Base-by-base conservation (phyloP, 108 stramenopile species). In the Cyclotella baltica region DNA sequence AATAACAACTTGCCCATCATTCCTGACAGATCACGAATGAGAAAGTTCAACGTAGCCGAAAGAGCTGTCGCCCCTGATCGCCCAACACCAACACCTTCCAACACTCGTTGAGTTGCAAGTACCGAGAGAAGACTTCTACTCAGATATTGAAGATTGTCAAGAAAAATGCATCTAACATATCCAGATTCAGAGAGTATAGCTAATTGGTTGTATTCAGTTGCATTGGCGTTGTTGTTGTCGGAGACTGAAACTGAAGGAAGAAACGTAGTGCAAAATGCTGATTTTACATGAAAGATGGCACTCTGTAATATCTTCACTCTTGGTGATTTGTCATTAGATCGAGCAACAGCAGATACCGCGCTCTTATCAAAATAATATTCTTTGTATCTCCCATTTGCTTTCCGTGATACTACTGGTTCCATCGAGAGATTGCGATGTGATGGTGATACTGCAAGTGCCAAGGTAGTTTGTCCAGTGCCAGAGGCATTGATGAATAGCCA, bases 31-130 rank as follows among this genome's bases (percentile, higher is more conserved):
- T 95, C 93, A 10, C 93, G 89, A 43, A 91, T 86, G 47, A 95
- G 65, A 63, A 90, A 95, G 72, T 95, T 92, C 61, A 95, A 53
- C 19, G 90, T 70, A 2, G 93, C 93, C 27, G 87, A 89, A 0
- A 92, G 68, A 23, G 93, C 93, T 6, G 93, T 92, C 33, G 93
- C 93, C 27, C 89, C 93, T 20, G 85, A 76, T 57, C 86, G 70
- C 23, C 93, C 93, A 13, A 95, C 93, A 19, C 93, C 93, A 11
- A 92, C 89, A 27, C 93, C 93, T 75, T 95, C 91, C 64, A 95
- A 58, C 46, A 95, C 85, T 19, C 88, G 78, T 77, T 95, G 93
- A 0, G 93, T 95, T 13, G 93, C 93, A 11, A 92, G 87, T 33
- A 92, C 87, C 18, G 86, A 79, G 36, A 91, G 81, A 55, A 95